phyloP scores from a whole-genome alignment of 345 rosid species.

The Iberis pinnata region DNA sequence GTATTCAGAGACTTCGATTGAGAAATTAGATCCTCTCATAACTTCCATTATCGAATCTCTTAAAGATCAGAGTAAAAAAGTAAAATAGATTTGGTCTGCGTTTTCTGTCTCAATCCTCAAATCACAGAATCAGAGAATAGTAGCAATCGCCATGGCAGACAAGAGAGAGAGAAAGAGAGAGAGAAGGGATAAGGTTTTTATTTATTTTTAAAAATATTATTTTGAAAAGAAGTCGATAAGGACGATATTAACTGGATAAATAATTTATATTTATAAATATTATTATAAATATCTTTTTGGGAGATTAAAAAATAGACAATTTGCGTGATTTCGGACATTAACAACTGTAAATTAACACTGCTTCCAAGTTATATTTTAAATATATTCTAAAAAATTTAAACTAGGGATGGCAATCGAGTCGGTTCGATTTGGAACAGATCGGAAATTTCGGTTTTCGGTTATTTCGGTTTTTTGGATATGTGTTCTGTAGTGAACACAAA shows the following conservation, averaged over 20 bases:
- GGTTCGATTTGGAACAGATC: too few species aligned
- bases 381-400: too few species aligned
- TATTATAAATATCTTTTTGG: not conserved
- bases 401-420: too few species aligned
- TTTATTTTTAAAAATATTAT: not conserved
- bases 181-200: conserved; percentile 25
- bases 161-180: too few species aligned
- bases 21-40: conserved; percentile 40
- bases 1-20: conserved; percentile 36
- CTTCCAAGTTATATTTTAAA: too few species aligned
- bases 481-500: too few species aligned
- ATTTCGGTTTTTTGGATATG: too few species aligned
- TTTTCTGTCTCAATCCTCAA: conserved; percentile 10
- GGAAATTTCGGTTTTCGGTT: too few species aligned
- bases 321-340: conserved; percentile 21
- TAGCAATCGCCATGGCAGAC: conserved; percentile 25
- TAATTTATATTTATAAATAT: not conserved
- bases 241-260: conserved; percentile 22
- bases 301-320: not conserved
- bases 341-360: not conserved
- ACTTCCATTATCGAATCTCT: conserved; percentile 41
- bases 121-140: conserved; percentile 25
- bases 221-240: conserved; percentile 20
- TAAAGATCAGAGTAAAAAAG: conserved; percentile 16
- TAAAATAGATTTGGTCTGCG: conserved; percentile 12